Conservation (phyloP, 805 yeast species). For the Candida tallmaniae region DNA sequence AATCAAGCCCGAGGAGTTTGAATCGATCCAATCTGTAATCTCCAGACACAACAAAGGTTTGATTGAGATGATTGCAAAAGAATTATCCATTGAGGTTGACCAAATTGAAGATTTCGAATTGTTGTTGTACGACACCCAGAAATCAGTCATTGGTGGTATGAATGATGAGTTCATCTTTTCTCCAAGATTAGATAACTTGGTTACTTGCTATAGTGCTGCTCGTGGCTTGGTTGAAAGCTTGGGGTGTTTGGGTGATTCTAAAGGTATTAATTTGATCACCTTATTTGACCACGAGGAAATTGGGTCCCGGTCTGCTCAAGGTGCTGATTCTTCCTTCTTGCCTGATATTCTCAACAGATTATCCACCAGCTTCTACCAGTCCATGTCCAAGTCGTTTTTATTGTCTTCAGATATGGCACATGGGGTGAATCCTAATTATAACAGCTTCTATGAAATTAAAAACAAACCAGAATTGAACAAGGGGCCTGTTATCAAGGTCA, state of each 20-base stretch:
- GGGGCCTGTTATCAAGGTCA: slow-evolving; percentile 91
- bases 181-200: slow-evolving; percentile 87
- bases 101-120: slow-evolving; percentile 89
- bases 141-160: slow-evolving; percentile 80
- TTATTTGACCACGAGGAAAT: slow-evolving; percentile 95
- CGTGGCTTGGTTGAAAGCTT: slow-evolving; percentile 62
- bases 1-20: slow-evolving; percentile 50
- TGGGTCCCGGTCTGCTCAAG: slow-evolving; percentile 92
- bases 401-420: slow-evolving; percentile 96
- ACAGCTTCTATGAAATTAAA: slow-evolving; percentile 64
- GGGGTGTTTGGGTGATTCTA: slow-evolving; percentile 38
- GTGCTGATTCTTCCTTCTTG: slow-evolving; percentile 89
- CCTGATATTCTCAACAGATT: slow-evolving; percentile 74
- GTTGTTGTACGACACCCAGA: slow-evolving; percentile 79
- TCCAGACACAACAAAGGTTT: slow-evolving; percentile 76
- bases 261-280: slow-evolving; percentile 68
- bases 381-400: slow-evolving; percentile 73
- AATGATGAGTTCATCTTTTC: slow-evolving; percentile 88
- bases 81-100: slow-evolving; percentile 46
- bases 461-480: slow-evolving; percentile 79
- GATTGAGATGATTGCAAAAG: slow-evolving; percentile 63
- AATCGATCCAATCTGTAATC: slow-evolving; percentile 58
- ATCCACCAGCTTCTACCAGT: slow-evolving; percentile 30
- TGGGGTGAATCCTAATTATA: slow-evolving; percentile 92
- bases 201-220: slow-evolving; percentile 78